phyloP scores from a whole-genome alignment of 2,329 filamentous ascomycete species.

The Claviceps arundinis region DNA sequence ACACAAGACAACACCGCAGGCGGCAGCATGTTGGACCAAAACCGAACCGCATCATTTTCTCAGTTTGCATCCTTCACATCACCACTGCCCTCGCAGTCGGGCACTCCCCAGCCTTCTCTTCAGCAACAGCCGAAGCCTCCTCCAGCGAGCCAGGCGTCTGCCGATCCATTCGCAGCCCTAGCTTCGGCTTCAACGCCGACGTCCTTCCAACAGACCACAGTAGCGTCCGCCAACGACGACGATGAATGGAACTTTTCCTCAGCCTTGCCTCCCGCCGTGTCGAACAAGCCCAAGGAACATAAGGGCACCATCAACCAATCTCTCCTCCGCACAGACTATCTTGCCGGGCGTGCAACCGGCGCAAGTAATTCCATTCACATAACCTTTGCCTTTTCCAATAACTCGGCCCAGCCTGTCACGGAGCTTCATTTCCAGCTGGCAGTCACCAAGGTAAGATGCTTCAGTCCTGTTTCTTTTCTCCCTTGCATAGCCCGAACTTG shows the following conservation, averaged over 20 bases:
- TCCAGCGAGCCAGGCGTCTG: constrained; percentile 24
- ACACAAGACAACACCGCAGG: constrained; percentile 47
- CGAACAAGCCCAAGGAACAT: constrained; percentile 44
- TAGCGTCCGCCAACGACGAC: constrained; percentile 52
- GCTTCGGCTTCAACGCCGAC: constrained; percentile 15
- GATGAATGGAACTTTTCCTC: constrained; percentile 95
- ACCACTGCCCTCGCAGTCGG: constrained; percentile 36
- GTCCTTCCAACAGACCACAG: constrained; percentile 10
- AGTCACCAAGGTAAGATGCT: constrained; percentile 65
- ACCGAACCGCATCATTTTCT: constrained; percentile 35
- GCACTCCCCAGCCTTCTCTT: constrained; percentile 37
- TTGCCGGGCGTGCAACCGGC: constrained; percentile 46
- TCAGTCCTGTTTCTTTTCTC: no score
- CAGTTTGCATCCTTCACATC: constrained; percentile 43
- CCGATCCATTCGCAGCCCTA: constrained; percentile 42
- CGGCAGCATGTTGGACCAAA: constrained; percentile 24
- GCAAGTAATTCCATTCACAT: constrained; percentile 50
- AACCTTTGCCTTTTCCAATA: constrained; percentile 73
- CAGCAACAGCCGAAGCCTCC: constrained; percentile 35
- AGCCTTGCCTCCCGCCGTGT: constrained; percentile 52
- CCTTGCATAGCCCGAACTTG: no score
- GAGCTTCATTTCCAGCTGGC: constrained; percentile 86
- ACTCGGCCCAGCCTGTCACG: constrained; percentile 53
- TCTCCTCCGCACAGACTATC: constrained; percentile 58
- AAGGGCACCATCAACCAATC: constrained; percentile 57